phyloP scores from a whole-genome alignment of 1,139 yeast species.

The Kodamaea ohmeri region DNA sequence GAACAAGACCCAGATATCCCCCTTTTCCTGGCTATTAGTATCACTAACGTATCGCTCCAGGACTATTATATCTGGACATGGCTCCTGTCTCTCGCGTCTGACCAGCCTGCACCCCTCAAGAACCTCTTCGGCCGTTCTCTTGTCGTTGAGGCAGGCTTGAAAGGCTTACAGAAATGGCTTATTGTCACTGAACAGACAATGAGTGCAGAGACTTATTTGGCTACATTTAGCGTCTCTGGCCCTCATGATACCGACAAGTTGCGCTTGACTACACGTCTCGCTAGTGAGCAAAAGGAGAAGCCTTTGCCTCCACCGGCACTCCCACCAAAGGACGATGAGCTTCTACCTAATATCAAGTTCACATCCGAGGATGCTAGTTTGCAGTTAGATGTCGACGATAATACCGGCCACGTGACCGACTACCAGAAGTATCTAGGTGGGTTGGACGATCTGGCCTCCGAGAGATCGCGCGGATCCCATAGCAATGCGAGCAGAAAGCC shows the following conservation, averaged over 20 bases:
- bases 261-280: slow-evolving; percentile 1
- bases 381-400: slow-evolving; percentile 11
- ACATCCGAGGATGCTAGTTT: slow-evolving; percentile 14
- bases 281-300: slow-evolving; percentile 7
- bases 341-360: slow-evolving; percentile 16
- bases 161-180: slow-evolving; percentile 83
- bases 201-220: slow-evolving; percentile 39
- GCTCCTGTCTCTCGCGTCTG: slow-evolving; percentile 75
- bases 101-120: slow-evolving; percentile 65
- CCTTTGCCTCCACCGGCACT: slow-evolving; percentile 30
- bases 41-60: slow-evolving; percentile 68
- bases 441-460: slow-evolving; percentile 9
- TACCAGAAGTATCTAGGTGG: slow-evolving; percentile 15
- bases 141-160: slow-evolving; percentile 67
- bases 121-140: slow-evolving; percentile 76
- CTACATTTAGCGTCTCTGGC: slow-evolving; percentile 5
- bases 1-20: slow-evolving; percentile 35
- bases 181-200: slow-evolving; percentile 69
- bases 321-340: slow-evolving; percentile 25
- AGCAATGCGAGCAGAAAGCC: slow-evolving; percentile 13
- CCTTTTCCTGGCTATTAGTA: slow-evolving; percentile 47
- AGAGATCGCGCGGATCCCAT: slow-evolving; percentile 9
- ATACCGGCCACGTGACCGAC: slow-evolving; percentile 11
- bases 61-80: slow-evolving; percentile 92
- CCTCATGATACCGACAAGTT: neutral